Evolutionary conservation across 2,329 filamentous ascomycete species (phyloP), one percentile per base, ranked within the genome.

Genomic region (Phialophora tarda): DNA sequence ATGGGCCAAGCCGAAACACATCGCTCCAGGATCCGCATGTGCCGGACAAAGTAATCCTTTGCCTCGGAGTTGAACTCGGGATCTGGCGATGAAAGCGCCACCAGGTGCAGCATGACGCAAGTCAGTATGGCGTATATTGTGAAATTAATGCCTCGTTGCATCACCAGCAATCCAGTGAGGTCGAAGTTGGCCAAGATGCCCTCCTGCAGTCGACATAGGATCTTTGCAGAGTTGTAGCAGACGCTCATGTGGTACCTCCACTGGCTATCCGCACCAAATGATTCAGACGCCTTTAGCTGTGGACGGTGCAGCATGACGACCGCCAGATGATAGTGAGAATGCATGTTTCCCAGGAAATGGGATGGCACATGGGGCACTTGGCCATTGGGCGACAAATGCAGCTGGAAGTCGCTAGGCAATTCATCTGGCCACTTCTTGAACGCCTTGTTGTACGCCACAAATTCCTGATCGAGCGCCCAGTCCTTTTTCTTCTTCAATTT

Each of bases 61-160:
- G 94, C 92, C 76, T 97, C 92, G 0, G 84, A 82, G 75, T 95
- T 93, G 64, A 97, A 86, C 47, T 95, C 91, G 1, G 92, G 91
- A 76, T 98, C 93, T 21, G 95, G 94, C 21, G 93, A 97, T 14
- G 93, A 96, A 68, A 97, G 89, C 4, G 93, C 93, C 71, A 97
- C 90, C 79, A 98, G 79, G 78, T 98, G 93, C 62, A 98, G 85
- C 79, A 97, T 93, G 26, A 94, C 93, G 81, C 93, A 97, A 0
- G 92, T 95, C 54, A 98, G 81, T 28, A 97, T 88, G 63, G 89
- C 88, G 75, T 98, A 98, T n/a, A 98, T 92, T 5, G 92, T 92
- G 74, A 97, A 98, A 78, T 93, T 97, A 76, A 96, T 93, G 47
- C 94, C 94, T 71, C 94, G 86, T 74, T 94, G 90, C 94, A 97